A percentile compares a stretch with the other conserved stretches of the same genome.
These are phyloP conservation scores for Spatholobus suberectus DNA, from an alignment of 306 rosid genomes.

Conservation along the genomic window DNA sequence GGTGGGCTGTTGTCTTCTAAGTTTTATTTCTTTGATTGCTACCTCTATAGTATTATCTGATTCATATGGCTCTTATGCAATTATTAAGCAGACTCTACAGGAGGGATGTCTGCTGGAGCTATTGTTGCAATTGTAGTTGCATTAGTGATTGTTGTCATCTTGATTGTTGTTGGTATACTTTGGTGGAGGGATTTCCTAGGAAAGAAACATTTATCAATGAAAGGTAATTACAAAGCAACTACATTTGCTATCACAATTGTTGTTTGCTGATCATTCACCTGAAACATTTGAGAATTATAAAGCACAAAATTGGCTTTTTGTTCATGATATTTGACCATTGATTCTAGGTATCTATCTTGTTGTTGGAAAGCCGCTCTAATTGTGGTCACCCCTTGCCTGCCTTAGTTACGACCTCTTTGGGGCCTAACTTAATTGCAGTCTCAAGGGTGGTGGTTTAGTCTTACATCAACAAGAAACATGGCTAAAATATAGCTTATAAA, in stretches of 20 bases:
- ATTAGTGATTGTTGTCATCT: conserved; percentile 24
- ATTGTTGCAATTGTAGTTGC: conserved; percentile 45
- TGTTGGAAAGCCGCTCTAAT: too few relatives aligned
- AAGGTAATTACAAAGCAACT: conserved; percentile 31
- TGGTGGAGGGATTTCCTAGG: conserved; percentile 37
- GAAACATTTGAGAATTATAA: neutral
- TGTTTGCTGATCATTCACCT: neutral
- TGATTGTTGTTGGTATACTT: conserved; percentile 20
- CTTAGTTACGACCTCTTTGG: too few relatives aligned
- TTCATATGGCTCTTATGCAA: neutral
- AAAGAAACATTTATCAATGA: conserved; percentile 4
- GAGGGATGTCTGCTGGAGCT: conserved; percentile 13
- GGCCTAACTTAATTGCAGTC: too few relatives aligned
- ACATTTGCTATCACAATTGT: neutral
- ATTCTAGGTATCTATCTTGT: neutral
- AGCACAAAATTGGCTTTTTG: neutral
- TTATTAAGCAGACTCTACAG: neutral
- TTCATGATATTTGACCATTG: conserved; percentile 22
- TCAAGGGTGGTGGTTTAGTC: too few relatives aligned
- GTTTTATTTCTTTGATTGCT: neutral
- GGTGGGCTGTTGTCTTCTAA: conserved; percentile 41
- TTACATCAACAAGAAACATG: too few relatives aligned
- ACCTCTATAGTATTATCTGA: neutral
- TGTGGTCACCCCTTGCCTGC: too few relatives aligned
- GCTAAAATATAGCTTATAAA: too few relatives aligned